Base-by-base conservation (phyloP, 352 stramenopile genomes). In the Phytophthora podocarpi region DNA sequence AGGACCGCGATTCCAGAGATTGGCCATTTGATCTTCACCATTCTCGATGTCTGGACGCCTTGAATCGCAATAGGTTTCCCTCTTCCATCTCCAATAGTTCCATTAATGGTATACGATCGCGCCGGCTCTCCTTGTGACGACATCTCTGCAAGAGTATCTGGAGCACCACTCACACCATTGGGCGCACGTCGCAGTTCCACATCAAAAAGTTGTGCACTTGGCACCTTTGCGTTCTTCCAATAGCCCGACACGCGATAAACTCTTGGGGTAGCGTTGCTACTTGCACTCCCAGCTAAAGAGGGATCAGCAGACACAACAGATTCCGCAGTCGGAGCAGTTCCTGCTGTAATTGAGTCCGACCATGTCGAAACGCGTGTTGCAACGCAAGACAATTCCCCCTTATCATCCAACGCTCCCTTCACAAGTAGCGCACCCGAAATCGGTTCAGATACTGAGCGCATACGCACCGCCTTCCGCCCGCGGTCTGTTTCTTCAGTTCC, bases 1-100 rank as follows among this genome's bases (percentile, higher is more conserved):
- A 94, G 54, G 15, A 96, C 76, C 4, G 92, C 53, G n/a, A 96
- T 63, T 31, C 78, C 64, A 0, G 84, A 86, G 26, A 95, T 90
- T 4, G 85, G 85, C 79, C 84, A 91, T 53, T 93, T 93, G 5
- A 87, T 47, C 18, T 80, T 77, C 5, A 90, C 68, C n/a, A 59
- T 74, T 23, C 59, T 66, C 10, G 84, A 90, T 5, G 68, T 87
- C 23, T 96, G 87, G 11, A 74, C 68, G 7, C 80, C 87, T 5
- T 76, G 73, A 37, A 96, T 70, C 3, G 70, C 57, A 15, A 92
- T 68, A 0, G 70, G 35, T 23, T 80, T 82, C 11, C 79, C 82
- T 50, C 64, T 81, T 23, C 68, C 81, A 47, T 96, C 87, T 2
- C 87, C 85, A 54, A 96, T 83, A 0, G 72, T 90, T 21, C 87